These are phyloP conservation scores for Chrysosporium queenslandicum DNA, from an alignment of 2,329 filamentous ascomycete genomes.

Conservation along the genomic window DNA sequence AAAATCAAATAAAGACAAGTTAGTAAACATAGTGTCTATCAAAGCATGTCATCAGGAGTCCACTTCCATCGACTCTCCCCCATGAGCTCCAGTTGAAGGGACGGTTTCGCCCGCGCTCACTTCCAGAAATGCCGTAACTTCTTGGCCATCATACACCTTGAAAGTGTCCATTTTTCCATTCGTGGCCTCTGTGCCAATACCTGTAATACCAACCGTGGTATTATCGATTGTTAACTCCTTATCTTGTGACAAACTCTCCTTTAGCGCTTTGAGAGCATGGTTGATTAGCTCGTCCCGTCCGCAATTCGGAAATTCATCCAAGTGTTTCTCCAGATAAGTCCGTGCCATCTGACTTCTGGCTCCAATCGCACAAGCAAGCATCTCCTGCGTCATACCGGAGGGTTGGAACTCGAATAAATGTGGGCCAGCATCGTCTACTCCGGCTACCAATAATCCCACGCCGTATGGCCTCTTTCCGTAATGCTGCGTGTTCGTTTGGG, in stretches of 20 bases:
- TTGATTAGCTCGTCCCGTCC: conserved; percentile 76
- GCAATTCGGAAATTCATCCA: conserved; percentile 69
- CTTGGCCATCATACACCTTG: conserved; percentile 80
- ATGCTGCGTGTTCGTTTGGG: conserved; percentile 94
- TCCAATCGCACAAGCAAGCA: conserved; percentile 91
- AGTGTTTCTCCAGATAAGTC: conserved; percentile 88
- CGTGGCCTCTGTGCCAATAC: conserved; percentile 46
- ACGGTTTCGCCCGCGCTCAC: conserved; percentile 44
- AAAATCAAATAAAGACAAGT: conserved; percentile 1
- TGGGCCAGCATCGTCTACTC: conserved; percentile 85
- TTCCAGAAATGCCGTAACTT: conserved; percentile 78
- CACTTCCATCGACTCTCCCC: conserved; percentile 47
- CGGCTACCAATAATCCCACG: conserved; percentile 82
- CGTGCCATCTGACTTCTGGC: conserved; percentile 94
- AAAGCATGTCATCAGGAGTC: conserved; percentile 33
- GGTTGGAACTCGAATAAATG: conserved; percentile 99
- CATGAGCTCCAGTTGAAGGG: conserved; percentile 40
- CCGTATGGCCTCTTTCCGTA: conserved; percentile 96
- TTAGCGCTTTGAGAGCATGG: conserved; percentile 82
- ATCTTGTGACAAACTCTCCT: conserved; percentile 93
- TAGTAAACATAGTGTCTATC: background rate
- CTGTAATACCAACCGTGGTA: conserved; percentile 80
- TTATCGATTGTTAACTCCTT: conserved; percentile 97
- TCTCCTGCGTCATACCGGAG: conserved; percentile 90
- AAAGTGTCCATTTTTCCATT: conserved; percentile 62